phyloP scores from a whole-genome alignment of 2,329 filamentous ascomycete genomes.

The Macrophomina tecta region DNA sequence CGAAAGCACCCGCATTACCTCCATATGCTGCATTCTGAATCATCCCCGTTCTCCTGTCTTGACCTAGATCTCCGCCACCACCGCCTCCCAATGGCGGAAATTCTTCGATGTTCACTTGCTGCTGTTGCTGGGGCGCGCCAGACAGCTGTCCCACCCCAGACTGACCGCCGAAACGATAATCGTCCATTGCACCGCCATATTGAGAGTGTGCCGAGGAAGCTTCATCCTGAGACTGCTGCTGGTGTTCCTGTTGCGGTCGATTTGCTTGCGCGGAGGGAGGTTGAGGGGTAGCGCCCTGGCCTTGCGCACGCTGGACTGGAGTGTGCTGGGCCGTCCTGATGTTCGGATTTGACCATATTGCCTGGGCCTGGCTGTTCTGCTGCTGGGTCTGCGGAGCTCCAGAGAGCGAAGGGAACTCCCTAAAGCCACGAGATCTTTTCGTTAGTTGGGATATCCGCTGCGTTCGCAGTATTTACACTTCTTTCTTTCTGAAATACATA shows the following conservation, averaged over 20 bases:
- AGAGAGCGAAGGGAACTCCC: conserved; percentile 68
- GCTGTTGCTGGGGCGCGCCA: conserved; percentile 54
- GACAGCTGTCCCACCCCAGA: conserved; percentile 59
- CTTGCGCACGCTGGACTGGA: conserved; percentile 60
- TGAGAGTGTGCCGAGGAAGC: conserved; percentile 50
- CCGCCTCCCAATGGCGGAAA: conserved; percentile 65
- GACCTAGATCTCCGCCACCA: conserved; percentile 56
- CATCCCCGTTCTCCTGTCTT: conserved; percentile 57
- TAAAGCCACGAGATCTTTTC: conserved; percentile 36
- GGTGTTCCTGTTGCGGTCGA: conserved; percentile 45
- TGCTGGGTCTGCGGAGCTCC: conserved; percentile 62
- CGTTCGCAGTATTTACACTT: background rate
- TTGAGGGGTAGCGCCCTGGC: conserved; percentile 35
- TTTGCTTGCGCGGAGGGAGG: conserved; percentile 37
- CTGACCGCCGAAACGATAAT: conserved; percentile 64
- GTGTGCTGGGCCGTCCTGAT: conserved; percentile 60
- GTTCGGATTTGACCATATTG: conserved; percentile 64
- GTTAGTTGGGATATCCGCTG: background rate
- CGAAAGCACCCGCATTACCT: conserved; percentile 46
- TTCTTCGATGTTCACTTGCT: conserved; percentile 64
- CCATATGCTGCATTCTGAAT: conserved; percentile 57
- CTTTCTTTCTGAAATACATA: conserved; percentile 48
- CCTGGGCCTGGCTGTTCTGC: conserved; percentile 57
- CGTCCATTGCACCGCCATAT: conserved; percentile 59
- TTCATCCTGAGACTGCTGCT: conserved; percentile 51